phyloP scores from a whole-genome alignment of 2,329 filamentous ascomycete species.

The Cladorrhinum sp. region DNA sequence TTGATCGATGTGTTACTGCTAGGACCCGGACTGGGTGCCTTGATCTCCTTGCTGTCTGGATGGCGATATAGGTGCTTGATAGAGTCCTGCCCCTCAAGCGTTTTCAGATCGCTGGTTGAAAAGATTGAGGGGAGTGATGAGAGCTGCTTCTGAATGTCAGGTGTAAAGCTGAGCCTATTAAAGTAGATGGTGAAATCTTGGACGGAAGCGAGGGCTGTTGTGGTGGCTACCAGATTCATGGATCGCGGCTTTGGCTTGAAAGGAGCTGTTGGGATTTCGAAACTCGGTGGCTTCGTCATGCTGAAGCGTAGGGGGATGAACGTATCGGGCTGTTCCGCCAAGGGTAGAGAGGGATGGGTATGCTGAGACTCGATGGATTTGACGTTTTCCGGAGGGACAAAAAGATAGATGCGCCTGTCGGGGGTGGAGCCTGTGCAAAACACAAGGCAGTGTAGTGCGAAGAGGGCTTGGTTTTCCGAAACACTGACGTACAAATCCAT shows the following conservation, averaged over 20 bases:
- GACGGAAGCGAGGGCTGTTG: not conserved
- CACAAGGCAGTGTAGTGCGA: not conserved
- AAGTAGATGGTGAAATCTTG: constrained; percentile 7
- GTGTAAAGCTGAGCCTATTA: not conserved
- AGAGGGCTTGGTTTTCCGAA: not conserved
- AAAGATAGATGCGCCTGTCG: not conserved
- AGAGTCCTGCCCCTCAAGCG: not conserved
- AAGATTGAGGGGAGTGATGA: constrained; percentile 8
- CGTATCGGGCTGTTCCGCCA: not conserved
- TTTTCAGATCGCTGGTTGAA: not conserved
- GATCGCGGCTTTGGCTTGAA: constrained; percentile 10
- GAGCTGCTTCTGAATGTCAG: constrained; percentile 1
- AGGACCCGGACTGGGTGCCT: not conserved
- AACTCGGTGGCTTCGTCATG: constrained; percentile 2
- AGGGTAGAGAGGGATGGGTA: not conserved
- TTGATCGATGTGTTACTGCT: not conserved
- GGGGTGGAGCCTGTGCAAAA: constrained; percentile 1
- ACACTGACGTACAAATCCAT: constrained; percentile 7
- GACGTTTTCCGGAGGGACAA: constrained; percentile 1
- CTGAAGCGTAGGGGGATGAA: constrained; percentile 1
- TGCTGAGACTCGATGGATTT: constrained; percentile 1
- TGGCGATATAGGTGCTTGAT: not conserved
- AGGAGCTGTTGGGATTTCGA: constrained; percentile 2
- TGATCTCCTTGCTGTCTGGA: not conserved
- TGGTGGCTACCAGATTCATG: not conserved